These are phyloP conservation scores for Leptodermis oblonga DNA, from an alignment of 257 asterid species.

Conservation along the genomic window DNA sequence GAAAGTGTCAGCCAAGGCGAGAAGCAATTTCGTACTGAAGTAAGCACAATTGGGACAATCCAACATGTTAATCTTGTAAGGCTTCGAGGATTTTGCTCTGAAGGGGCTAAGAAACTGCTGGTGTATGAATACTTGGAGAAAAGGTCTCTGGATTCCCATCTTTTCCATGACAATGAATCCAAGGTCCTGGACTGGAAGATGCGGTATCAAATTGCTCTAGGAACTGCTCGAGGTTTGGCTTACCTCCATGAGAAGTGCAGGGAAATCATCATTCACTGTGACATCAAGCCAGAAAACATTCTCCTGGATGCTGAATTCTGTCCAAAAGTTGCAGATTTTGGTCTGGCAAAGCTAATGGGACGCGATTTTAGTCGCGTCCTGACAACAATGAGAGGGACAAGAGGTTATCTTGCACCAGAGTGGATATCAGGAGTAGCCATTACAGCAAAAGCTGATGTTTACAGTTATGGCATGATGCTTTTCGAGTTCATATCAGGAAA, in stretches of 20 bases:
- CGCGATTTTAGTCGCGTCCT: no score
- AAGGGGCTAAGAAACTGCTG: constrained; percentile 35
- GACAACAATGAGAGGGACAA: constrained; percentile 43
- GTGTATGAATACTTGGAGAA: constrained; percentile 48
- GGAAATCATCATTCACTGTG: constrained; percentile 49
- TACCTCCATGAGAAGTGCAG: constrained; percentile 60
- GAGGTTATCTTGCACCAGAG: constrained; percentile 52
- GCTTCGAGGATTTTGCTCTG: constrained; percentile 51
- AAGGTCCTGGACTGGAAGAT: constrained; percentile 35
- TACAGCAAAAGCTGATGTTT: constrained; percentile 47
- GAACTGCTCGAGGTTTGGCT: constrained; percentile 51
- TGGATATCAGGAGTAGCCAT: constrained; percentile 47
- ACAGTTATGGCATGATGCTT: constrained; percentile 53
- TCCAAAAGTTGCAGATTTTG: constrained; percentile 59
- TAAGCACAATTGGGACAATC: constrained; percentile 55
- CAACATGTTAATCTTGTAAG: constrained; percentile 52
- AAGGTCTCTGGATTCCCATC: constrained; percentile 40
- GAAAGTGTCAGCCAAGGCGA: constrained; percentile 52
- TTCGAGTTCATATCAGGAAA: constrained; percentile 44
- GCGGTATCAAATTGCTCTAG: no score
- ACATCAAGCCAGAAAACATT: constrained; percentile 51
- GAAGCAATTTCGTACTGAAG: constrained; percentile 54
- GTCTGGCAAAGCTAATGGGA: constrained; percentile 54
- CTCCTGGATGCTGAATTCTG: constrained; percentile 35
- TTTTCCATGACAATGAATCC: constrained; percentile 33